Base-by-base conservation (phyloP, 805 yeast genomes). In the Yamadazyma kitorensis region DNA sequence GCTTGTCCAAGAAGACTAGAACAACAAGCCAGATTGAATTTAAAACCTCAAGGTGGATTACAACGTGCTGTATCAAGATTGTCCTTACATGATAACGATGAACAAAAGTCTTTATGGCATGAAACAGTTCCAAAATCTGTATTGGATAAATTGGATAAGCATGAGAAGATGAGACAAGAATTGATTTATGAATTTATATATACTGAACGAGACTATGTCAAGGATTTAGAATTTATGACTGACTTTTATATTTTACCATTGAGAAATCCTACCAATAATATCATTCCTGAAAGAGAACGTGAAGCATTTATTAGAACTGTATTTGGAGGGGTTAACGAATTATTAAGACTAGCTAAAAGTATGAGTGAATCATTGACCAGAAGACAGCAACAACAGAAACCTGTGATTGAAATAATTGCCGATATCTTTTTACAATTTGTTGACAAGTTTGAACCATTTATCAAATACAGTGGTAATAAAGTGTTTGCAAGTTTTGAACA, bases 1-100 rank as follows among this genome's bases (percentile, higher is more conserved):
- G 94, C 96, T 9, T 93, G 98, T 62, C 98, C 98, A 11, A 75
- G 96, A 47, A 74, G 98, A 43, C 67, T 93, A 31, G 98, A 91
- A 59, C 98, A 93, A 59, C 98, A 91, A 54, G 95, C 96, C 4
- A 72, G 98, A 40, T 72, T 86, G 33, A 88, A 89, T 49, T 72
- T 86, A 78, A 86, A 86, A 55, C 86, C 93, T 2, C 83, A 84
- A 49, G 93, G 95, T 27, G 94, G 91, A 0, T 68, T 91, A 47
- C 74, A 79, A 40, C 67, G 94, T 31, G 85, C 91, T 10, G 89
- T 82, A 26, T 74, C 82, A 6, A 71, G 80, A 34, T 61, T 80
- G 9, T 81, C 87, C 1, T 62, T 81, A 33, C 82, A 79, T 39
- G 94, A 81, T 16, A 56, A 54, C 15, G 86, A 82, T 31, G 86